Base-by-base conservation (phyloP, 2,329 filamentous ascomycete genomes). In the Talaromyces albobiverticillius region DNA sequence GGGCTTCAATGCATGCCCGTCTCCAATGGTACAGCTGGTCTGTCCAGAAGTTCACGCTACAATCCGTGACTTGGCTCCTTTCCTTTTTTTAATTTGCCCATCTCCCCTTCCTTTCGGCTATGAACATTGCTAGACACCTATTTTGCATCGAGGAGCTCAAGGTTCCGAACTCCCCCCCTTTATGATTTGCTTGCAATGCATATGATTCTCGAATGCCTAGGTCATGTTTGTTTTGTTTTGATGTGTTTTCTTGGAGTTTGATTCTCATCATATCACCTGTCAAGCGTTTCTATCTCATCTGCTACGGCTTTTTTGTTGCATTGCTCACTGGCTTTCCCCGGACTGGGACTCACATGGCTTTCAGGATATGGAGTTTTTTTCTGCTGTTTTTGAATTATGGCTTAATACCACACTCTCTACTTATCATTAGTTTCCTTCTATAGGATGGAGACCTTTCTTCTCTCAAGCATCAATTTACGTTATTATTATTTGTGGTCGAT, bases 11-110 rank as follows among this genome's bases (percentile, higher is more conserved):
- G 9, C n/a, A 43, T 20, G 2, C 29, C 22, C 42, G 20, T 50
- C 34, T 42, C 14, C 31, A 41, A 20, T 46, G 49, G 46, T 20
- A 53, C 42, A 56, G 54, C 54, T 48, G 54, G 54, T 31, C 54
- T 53, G 54, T 52, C 45, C 50, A 31, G 29, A 41, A 16, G 10
- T 40, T 38, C 31, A 38, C 23, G 14, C 23, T n/a, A 20, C 29
- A 25, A 34, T 45, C 16, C n/a, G n/a, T n/a, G n/a, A n/a, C n/a
- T n/a, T n/a, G n/a, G n/a, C n/a, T n/a, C n/a, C n/a, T 10, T 29
- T 29, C 10, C 10, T 29, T 14, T 16, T 32, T 34, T 32, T 49
- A 9, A 13, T 36, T 11, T n/a, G 7, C 4, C 22, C n/a, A 22
- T 38, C 23, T n/a, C 32, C 34, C 16, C 36, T 32, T 20, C 22